Evolutionary conservation across 495 filamentous ascomycete species (phyloP).

Genomic region (Stereocaulon alpinum): DNA sequence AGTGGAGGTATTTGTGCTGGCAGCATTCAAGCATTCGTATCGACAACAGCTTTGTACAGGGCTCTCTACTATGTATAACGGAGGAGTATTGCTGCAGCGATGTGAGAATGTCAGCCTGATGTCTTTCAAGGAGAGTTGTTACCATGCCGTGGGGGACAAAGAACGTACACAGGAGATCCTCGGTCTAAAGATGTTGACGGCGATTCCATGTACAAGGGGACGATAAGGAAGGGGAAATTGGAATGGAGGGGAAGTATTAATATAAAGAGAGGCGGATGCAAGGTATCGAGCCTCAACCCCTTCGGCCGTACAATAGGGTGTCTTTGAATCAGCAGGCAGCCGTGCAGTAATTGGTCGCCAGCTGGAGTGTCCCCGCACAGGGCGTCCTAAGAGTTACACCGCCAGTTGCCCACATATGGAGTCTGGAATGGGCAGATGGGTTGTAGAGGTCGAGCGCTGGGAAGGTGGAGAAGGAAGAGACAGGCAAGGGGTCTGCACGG

Average conservation of each 20-base stretch:
- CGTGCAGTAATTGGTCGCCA: conserved; percentile 20
- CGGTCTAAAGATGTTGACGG: conserved; percentile 3
- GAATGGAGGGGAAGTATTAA: conserved; percentile 28
- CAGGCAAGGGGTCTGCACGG: conserved; percentile 19
- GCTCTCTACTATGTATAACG: conserved; percentile 4
- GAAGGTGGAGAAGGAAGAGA: not conserved
- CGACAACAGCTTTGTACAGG: conserved; percentile 1
- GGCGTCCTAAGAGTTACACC: conserved; percentile 16
- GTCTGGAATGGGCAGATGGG: conserved; percentile 24
- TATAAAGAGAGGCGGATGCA: conserved; percentile 21
- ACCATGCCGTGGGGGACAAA: not conserved
- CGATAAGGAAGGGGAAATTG: conserved; percentile 18
- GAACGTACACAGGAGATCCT: conserved; percentile 18
- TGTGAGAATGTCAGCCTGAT: conserved; percentile 10
- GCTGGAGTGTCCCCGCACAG: conserved; percentile 19
- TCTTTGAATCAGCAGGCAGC: conserved; percentile 24
- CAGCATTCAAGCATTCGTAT: conserved; percentile 5
- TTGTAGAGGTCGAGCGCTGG: conserved; percentile 12
- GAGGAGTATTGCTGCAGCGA: conserved; percentile 4
- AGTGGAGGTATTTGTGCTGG: conserved; percentile 2
- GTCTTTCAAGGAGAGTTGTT: not conserved
- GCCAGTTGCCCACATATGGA: conserved; percentile 20
- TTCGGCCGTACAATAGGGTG: conserved; percentile 16
- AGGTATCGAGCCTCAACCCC: conserved; percentile 20
- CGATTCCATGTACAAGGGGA: conserved; percentile 14